These are phyloP conservation scores for Phytophthora ramorum DNA, from an alignment of 352 stramenopile genomes.

Conservation along the genomic window DNA sequence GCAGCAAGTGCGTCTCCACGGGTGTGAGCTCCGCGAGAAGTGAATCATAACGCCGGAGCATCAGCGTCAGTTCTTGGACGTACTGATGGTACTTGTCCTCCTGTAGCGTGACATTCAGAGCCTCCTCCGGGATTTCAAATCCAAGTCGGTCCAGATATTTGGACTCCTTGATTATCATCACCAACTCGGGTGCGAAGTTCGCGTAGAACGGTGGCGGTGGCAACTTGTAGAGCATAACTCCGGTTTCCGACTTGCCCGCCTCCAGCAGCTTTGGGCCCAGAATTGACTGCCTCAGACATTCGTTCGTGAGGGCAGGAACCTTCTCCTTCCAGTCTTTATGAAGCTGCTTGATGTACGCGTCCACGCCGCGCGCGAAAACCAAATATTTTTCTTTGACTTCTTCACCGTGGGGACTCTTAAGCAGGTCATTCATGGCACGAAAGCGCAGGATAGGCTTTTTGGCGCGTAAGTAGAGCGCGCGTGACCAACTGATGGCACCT, in stretches of 20 bases:
- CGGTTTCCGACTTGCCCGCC: constrained; percentile 77
- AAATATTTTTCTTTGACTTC: constrained; percentile 96
- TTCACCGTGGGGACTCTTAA: constrained; percentile 92
- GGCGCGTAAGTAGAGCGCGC: constrained; percentile 88
- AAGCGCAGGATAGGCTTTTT: constrained; percentile 97
- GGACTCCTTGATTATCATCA: constrained; percentile 96
- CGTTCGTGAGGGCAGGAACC: constrained; percentile 87
- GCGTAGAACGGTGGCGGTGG: constrained; percentile 92
- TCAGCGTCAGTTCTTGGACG: constrained; percentile 91
- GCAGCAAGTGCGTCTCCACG: constrained; percentile 91
- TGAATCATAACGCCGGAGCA: constrained; percentile 92
- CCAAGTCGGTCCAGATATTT: constrained; percentile 96
- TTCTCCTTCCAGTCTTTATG: constrained; percentile 94
- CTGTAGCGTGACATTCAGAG: constrained; percentile 96
- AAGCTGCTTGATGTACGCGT: constrained; percentile 93
- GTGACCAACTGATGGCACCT: constrained; percentile 85
- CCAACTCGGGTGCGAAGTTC: constrained; percentile 94
- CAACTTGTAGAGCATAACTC: constrained; percentile 83
- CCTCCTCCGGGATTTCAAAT: constrained; percentile 95
- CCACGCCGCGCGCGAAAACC: constrained; percentile 92
- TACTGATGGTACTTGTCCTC: constrained; percentile 97
- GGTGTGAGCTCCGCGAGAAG: constrained; percentile 85
- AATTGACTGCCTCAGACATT: constrained; percentile 95
- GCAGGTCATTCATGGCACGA: constrained; percentile 92
- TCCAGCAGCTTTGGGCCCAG: constrained; percentile 85